Percentiles rank a stretch among this genome's conserved stretches.
phyloP scores from a whole-genome alignment of 2,329 filamentous ascomycete species.

The Cordyceps cateniannulata region DNA sequence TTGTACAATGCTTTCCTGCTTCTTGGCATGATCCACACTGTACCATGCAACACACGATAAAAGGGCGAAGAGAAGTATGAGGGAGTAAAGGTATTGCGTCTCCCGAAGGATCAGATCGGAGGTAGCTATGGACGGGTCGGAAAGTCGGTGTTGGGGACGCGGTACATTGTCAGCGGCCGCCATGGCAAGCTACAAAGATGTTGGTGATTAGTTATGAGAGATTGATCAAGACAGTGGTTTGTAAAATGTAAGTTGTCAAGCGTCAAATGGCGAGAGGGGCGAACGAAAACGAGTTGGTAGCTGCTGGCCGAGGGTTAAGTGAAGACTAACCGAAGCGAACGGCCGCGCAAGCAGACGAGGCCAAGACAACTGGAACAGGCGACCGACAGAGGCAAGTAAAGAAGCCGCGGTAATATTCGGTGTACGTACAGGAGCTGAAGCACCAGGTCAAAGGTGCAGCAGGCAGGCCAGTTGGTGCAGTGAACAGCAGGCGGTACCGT shows the following conservation, averaged over 20 bases:
- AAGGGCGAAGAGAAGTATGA: conserved; percentile 45
- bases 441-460: no score
- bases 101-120: conserved; percentile 37
- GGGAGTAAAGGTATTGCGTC: conserved; percentile 46
- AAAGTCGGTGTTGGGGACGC: conserved; percentile 16
- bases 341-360: not conserved
- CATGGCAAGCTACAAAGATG: conserved; percentile 26
- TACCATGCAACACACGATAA: conserved; percentile 44
- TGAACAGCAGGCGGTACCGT: no score
- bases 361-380: no score
- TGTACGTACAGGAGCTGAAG: no score
- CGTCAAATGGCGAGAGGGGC: no score
- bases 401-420: no score
- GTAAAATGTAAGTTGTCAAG: not conserved
- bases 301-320: not conserved
- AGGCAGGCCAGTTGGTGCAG: no score
- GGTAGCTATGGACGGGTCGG: conserved; percentile 17
- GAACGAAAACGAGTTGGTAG: no score
- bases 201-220: not conserved
- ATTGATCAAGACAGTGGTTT: not conserved
- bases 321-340: not conserved
- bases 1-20: conserved; percentile 39
- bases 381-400: no score
- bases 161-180: conserved; percentile 28
- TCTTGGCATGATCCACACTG: conserved; percentile 46